phyloP scores from a whole-genome alignment of 495 filamentous ascomycete genomes.

The Hyaloscypha hepaticicola region DNA sequence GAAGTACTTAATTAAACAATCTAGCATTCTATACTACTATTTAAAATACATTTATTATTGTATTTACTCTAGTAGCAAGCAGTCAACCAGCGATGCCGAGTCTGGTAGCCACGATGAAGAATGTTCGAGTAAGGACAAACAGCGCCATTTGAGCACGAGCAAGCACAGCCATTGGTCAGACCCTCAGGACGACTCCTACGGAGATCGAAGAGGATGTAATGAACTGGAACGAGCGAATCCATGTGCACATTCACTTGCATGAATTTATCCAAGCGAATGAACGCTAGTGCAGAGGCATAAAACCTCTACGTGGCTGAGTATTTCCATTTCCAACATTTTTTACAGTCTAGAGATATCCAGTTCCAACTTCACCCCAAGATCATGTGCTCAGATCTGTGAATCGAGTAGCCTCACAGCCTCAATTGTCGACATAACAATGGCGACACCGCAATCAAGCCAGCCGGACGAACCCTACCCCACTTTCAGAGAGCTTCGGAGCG shows the following conservation, averaged over 20 bases:
- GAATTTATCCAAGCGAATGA: not conserved
- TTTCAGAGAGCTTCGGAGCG: constrained; percentile 22
- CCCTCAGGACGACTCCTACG: too few relatives aligned
- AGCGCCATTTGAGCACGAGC: too few relatives aligned
- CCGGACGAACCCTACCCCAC: constrained; percentile 13
- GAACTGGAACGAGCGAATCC: not conserved
- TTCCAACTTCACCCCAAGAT: constrained; percentile 11
- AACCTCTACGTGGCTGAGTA: constrained; percentile 3
- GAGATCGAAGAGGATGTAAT: not conserved
- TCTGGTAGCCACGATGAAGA: too few relatives aligned
- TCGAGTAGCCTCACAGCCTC: constrained; percentile 4
- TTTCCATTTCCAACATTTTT: constrained; percentile 5
- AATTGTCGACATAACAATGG: constrained; percentile 19
- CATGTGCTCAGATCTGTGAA: constrained; percentile 7
- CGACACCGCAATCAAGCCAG: constrained; percentile 13
- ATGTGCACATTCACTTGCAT: not conserved
- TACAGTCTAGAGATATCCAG: constrained; percentile 7
- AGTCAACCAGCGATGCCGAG: too few relatives aligned
- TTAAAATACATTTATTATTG: too few relatives aligned
- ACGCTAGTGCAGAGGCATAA: constrained; percentile 1
- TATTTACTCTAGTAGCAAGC: too few relatives aligned
- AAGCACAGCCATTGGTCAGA: too few relatives aligned
- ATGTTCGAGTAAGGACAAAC: too few relatives aligned
- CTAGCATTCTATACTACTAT: too few relatives aligned
- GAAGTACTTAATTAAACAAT: too few relatives aligned